These are phyloP conservation scores for Verticillium tricorpus DNA, from an alignment of 2,329 filamentous ascomycete species.

Conservation along the genomic window DNA sequence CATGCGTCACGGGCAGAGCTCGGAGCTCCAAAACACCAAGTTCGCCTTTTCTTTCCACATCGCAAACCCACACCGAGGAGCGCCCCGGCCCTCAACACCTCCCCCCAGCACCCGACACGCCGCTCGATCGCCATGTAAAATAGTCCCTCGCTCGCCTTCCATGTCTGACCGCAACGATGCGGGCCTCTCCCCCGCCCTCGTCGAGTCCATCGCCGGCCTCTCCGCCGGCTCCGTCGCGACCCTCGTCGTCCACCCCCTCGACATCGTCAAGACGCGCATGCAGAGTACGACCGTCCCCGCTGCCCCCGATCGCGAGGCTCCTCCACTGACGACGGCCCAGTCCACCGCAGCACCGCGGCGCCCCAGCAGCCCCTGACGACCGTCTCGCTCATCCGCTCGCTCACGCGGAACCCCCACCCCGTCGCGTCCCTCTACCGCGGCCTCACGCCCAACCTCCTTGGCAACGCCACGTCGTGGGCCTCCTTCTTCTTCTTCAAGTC, in stretches of 20 bases:
- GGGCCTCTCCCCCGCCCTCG: conserved; percentile 67
- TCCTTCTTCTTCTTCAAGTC: conserved; percentile 82
- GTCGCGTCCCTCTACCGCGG: conserved; percentile 79
- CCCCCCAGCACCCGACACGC: background rate
- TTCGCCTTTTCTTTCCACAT: background rate
- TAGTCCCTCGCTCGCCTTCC: conserved; percentile 18
- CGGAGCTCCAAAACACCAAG: background rate
- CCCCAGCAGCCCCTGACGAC: conserved; percentile 37
- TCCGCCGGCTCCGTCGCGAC: conserved; percentile 84
- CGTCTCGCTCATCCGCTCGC: conserved; percentile 45
- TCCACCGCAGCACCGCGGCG: conserved; percentile 43
- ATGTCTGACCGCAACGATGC: conserved; percentile 47
- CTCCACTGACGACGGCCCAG: conserved; percentile 21
- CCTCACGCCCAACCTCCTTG: conserved; percentile 82
- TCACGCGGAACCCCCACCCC: conserved; percentile 48
- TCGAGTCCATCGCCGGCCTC: conserved; percentile 88
- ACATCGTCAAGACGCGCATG: conserved; percentile 93
- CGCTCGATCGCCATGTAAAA: background rate
- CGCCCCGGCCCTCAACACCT: background rate
- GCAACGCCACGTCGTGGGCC: conserved; percentile 86
- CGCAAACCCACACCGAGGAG: background rate
- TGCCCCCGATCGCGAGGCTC: background rate
- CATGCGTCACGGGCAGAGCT: background rate
- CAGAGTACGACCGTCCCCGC: conserved; percentile 57
- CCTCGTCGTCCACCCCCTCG: conserved; percentile 83